phyloP scores from a whole-genome alignment of 306 rosid species.

The Geum urbanum region DNA sequence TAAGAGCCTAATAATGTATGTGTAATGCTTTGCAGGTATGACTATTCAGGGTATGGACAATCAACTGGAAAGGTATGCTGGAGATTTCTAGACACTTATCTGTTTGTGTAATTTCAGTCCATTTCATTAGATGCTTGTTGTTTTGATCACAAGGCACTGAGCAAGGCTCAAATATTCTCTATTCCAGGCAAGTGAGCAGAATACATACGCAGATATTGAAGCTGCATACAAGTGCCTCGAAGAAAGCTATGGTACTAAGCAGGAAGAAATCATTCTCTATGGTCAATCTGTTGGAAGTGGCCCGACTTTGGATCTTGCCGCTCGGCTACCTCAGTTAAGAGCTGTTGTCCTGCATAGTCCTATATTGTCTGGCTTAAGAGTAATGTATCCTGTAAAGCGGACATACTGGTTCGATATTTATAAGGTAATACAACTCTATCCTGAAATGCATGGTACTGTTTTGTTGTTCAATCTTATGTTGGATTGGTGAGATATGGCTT shows the following conservation, averaged over 20 bases:
- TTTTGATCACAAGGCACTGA: conserved; percentile 23
- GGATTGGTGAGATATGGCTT: conserved; percentile 11
- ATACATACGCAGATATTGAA: conserved; percentile 90
- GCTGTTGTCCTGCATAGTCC: conserved; percentile 95
- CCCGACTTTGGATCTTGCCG: conserved; percentile 88
- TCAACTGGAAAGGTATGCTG: conserved; percentile 91
- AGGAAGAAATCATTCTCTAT: conserved; percentile 78
- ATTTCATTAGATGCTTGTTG: conserved; percentile 11
- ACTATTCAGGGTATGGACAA: conserved; percentile 91
- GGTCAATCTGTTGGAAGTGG: conserved; percentile 99
- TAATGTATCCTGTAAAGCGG: conserved; percentile 93
- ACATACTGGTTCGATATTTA: conserved; percentile 92
- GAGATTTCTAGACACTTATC: conserved; percentile 16
- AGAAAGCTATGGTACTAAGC: conserved; percentile 83
- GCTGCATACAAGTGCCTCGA: conserved; percentile 87
- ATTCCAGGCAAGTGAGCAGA: conserved; percentile 93
- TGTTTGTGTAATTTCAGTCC: neutral
- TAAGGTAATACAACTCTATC: conserved; percentile 44
- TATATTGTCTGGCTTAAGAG: conserved; percentile 90
- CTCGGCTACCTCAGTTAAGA: conserved; percentile 72
- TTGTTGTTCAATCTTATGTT: conserved; percentile 3
- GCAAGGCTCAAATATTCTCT: conserved; percentile 26
- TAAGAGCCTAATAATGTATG: conserved; percentile 16
- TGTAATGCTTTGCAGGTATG: conserved; percentile 63
- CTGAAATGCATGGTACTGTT: neutral